Base-by-base conservation (phyloP, 306 rosid genomes). In the Medicago ruthenica region DNA sequence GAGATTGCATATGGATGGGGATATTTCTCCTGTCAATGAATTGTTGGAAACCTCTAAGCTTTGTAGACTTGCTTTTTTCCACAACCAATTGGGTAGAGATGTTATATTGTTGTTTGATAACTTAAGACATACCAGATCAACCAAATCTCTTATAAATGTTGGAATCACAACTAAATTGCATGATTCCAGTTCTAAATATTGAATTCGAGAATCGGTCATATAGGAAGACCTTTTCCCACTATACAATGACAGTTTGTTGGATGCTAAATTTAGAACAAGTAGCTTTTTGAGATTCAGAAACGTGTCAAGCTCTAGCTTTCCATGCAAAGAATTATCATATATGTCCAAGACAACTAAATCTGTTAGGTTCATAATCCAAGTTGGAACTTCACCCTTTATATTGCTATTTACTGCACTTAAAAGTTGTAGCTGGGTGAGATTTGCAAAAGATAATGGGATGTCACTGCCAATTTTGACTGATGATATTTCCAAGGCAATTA, bases 311-410 rank as follows among this genome's bases (percentile, higher is more conserved):
- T 67, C 73, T n/a, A 67, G 12, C 15, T 73, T 27, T 15, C 82
- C 79, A 41, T 48, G 14, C n/a, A 81, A 63, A 8, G n/a, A 12
- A 31, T 81, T 76, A 13, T 0, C 0, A 0, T 0, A 0, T 0
- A 75, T 5, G 0, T 6, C 2, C 31, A 3, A 72, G 50, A 0
- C 2, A 15, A 1, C 3, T 15, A 81, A 36, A 61, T 61, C 31
- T 8, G 83, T 67, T 17, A 67, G 39, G 24, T 80, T 80, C 64
- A 16, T 68, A 9, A 74, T 58, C 63, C 71, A 67, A 15, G 63
- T 47, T 57, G 83, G 76, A 73, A 80, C 15, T 74, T 67, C 22
- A 21, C 79, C 83, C 1, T n/a, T 54, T 20, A 79, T 15, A 37
- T 41, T 15, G 47, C n/a, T 6, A 8, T 1, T 0, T 1, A 0